These are phyloP conservation scores for Phytopythium aichiense DNA, from an alignment of 352 stramenopile species.

Conservation along the genomic window DNA sequence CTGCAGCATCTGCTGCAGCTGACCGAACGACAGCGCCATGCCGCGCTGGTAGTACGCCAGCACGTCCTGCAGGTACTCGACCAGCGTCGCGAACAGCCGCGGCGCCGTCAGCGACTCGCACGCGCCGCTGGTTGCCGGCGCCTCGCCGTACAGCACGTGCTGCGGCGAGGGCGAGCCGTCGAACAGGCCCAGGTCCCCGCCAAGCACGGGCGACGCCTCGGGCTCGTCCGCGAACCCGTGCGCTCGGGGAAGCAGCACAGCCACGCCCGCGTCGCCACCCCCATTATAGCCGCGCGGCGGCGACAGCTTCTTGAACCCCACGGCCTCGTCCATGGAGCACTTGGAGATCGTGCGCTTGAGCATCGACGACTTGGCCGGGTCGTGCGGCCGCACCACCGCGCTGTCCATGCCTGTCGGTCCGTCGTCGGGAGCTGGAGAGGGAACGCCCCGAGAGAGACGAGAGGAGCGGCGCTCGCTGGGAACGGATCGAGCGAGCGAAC, in stretches of 20 bases:
- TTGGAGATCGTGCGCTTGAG: slow-evolving; percentile 83
- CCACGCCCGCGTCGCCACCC: slow-evolving; percentile 20
- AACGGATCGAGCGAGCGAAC: too few relatives aligned
- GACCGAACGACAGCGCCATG: slow-evolving; percentile 43
- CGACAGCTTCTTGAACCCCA: slow-evolving; percentile 46
- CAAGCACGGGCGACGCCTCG: slow-evolving; percentile 30
- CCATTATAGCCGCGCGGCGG: slow-evolving; percentile 6
- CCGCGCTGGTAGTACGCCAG: slow-evolving; percentile 53
- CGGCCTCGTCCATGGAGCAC: slow-evolving; percentile 45
- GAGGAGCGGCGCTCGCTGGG: too few relatives aligned
- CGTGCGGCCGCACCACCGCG: slow-evolving; percentile 19
- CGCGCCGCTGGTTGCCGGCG: slow-evolving; percentile 7
- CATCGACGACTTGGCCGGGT: slow-evolving; percentile 6
- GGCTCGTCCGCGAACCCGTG: slow-evolving; percentile 14
- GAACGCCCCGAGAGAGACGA: background rate
- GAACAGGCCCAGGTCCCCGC: slow-evolving; percentile 15
- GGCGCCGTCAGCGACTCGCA: slow-evolving; percentile 40
- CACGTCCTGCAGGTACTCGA: slow-evolving; percentile 61
- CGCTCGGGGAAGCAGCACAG: slow-evolving; percentile 41
- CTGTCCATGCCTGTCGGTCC: slow-evolving; percentile 1
- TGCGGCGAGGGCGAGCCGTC: slow-evolving; percentile 33
- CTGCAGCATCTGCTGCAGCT: slow-evolving; percentile 52
- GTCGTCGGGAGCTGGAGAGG: too few relatives aligned
- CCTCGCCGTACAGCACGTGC: slow-evolving; percentile 24
- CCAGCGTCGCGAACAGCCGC: slow-evolving; percentile 37